Evolutionary conservation across 345 rosid genomes (phyloP).

Genomic region (Eucalyptus marginata): DNA sequence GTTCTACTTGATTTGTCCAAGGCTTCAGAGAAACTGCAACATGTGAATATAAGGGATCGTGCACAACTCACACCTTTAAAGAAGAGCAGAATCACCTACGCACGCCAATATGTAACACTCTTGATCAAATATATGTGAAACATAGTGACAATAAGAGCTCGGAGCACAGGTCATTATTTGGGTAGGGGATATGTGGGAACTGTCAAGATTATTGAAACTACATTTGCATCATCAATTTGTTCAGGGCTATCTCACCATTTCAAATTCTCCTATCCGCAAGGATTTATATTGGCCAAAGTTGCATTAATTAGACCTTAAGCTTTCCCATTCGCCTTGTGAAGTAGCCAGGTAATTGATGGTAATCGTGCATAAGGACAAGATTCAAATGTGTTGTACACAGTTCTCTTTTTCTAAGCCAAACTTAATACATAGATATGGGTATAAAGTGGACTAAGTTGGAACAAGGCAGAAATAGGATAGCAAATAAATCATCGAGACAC

Average conservation of each 20-base stretch:
- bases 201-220: not conserved
- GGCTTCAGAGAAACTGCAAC: not conserved
- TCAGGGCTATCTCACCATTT: not conserved
- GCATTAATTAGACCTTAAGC: not conserved
- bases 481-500: not conserved
- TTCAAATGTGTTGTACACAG: not conserved
- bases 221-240: not conserved
- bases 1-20: not conserved
- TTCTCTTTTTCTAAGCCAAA: not conserved
- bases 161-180: not conserved
- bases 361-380: not conserved
- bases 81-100: not conserved
- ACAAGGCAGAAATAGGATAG: not conserved
- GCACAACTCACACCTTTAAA: conserved; percentile 4
- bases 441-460: not conserved
- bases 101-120: conserved; percentile 1
- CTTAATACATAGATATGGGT: not conserved
- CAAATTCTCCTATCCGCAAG: not conserved
- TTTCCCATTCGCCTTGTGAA: not conserved
- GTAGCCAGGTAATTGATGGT: not conserved
- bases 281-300: not conserved
- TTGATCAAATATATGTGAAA: not conserved
- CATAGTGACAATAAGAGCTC: not conserved
- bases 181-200: not conserved
- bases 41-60: not conserved